These are phyloP conservation scores for Coemansia sp. DNA, from an alignment of 192 early-diverging fungal species.

Conservation along the genomic window DNA sequence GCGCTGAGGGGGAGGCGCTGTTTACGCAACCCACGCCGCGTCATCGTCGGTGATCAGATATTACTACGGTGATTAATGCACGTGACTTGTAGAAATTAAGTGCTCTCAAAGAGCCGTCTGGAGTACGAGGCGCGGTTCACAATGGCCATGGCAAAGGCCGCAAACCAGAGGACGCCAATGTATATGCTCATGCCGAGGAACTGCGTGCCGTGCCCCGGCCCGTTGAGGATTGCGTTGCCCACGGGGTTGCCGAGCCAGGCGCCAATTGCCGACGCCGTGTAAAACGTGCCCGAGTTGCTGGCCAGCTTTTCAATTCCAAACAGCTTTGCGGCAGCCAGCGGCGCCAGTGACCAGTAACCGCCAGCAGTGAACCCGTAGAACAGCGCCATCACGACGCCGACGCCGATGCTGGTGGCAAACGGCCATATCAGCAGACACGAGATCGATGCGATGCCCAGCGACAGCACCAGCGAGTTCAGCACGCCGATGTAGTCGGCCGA, in stretches of 20 bases:
- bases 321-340: constrained; percentile 38
- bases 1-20: no score
- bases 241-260: constrained; percentile 45
- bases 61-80: not conserved
- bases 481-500: constrained; percentile 41
- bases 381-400: constrained; percentile 30
- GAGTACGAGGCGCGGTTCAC: constrained; percentile 31
- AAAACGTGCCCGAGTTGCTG: constrained; percentile 44
- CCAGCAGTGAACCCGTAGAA: constrained; percentile 37
- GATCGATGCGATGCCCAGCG: constrained; percentile 12
- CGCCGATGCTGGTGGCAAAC: constrained; percentile 33
- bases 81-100: not conserved
- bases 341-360: constrained; percentile 44
- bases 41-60: not conserved
- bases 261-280: constrained; percentile 32
- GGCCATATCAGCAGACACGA: constrained; percentile 44
- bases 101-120: constrained; percentile 3
- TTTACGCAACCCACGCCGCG: not conserved
- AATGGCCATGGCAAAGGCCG: constrained; percentile 13
- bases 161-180: constrained; percentile 38
- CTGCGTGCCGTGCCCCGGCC: constrained; percentile 24
- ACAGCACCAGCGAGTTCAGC: constrained; percentile 34
- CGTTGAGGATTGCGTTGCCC: constrained; percentile 30
- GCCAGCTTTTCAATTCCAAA: constrained; percentile 42
- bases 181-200: constrained; percentile 39